Evolutionary conservation across 345 rosid species (phyloP).

Genomic region (Hibiscus tridactylites): DNA sequence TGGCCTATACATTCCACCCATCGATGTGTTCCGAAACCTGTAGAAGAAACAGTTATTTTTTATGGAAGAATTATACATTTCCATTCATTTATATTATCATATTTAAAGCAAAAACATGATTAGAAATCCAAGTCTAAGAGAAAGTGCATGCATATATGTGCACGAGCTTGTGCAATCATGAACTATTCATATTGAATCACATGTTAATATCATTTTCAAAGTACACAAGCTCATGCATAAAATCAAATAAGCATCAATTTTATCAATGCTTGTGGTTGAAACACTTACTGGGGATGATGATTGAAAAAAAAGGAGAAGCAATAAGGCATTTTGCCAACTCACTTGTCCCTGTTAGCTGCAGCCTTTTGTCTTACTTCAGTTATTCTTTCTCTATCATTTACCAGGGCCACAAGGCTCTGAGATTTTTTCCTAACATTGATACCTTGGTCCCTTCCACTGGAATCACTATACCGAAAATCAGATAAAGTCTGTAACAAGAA

Average conservation of each 20-base stretch:
- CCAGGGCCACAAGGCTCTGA: slow-evolving; percentile 79
- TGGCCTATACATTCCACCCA: slow-evolving; percentile 69
- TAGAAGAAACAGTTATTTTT: not conserved
- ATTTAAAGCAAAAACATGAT: not conserved
- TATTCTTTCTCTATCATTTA: slow-evolving; percentile 89
- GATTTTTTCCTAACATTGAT: slow-evolving; percentile 92
- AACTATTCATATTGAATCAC: not conserved
- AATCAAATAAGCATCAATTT: not conserved
- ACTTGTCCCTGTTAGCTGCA: slow-evolving; percentile 87
- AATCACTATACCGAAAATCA: slow-evolving; percentile 80
- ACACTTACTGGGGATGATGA: not conserved
- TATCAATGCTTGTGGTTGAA: not conserved
- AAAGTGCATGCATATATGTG: not conserved
- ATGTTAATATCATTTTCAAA: not conserved
- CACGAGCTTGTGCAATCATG: not conserved
- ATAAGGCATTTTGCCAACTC: slow-evolving; percentile 23
- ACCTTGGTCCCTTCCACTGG: slow-evolving; percentile 94
- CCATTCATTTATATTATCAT: not conserved
- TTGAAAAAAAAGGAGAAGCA: not conserved
- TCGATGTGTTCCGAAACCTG: slow-evolving; percentile 65
- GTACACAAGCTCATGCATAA: not conserved
- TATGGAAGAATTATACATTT: not conserved
- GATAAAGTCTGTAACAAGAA: slow-evolving; percentile 59
- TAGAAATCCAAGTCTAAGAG: not conserved
- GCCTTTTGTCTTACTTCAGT: slow-evolving; percentile 87